Conservation (phyloP, 495 filamentous ascomycete species). For the Xylaria telfairii region DNA sequence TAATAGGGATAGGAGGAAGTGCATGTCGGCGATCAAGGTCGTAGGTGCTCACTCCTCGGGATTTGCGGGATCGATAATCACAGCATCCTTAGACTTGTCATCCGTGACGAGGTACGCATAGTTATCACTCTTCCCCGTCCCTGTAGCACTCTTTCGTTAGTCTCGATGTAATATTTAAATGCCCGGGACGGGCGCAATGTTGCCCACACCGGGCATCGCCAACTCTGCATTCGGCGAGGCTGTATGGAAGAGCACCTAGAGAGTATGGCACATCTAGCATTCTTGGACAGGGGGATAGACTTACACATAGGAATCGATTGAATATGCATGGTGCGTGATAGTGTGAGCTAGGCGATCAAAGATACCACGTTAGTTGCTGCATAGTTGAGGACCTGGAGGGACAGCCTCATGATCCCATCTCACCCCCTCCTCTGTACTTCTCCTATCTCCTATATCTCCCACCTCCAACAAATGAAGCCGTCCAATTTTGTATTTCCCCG, state of each 20-base stretch:
- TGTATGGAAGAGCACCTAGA: background rate
- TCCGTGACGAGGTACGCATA: constrained; percentile 96
- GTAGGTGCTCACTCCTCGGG: constrained; percentile 77
- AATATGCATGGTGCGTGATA: constrained; percentile 80
- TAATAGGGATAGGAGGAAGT: background rate
- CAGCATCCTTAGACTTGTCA: constrained; percentile 87
- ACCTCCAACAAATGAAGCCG: background rate
- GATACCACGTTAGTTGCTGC: constrained; percentile 20
- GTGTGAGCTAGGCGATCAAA: constrained; percentile 39
- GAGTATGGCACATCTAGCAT: background rate
- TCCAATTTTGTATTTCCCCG: background rate
- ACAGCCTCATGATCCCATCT: background rate
- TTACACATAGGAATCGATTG: constrained; percentile 98
- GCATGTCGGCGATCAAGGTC: background rate
- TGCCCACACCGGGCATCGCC: background rate
- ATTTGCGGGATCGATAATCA: constrained; percentile 93
- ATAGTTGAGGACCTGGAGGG: constrained; percentile 18
- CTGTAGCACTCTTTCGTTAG: constrained; percentile 49
- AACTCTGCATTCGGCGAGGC: background rate
- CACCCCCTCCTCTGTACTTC: background rate
- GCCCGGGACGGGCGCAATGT: background rate
- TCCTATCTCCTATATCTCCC: background rate
- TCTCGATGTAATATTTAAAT: background rate
- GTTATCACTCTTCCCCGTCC: constrained; percentile 89
- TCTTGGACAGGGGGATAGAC: constrained; percentile 40